Percentiles rank a stretch among this genome's conserved stretches.
Evolutionary conservation across 78 protist genomes (phyloP).

Genomic region (Dictyostelium discoideum): DNA sequence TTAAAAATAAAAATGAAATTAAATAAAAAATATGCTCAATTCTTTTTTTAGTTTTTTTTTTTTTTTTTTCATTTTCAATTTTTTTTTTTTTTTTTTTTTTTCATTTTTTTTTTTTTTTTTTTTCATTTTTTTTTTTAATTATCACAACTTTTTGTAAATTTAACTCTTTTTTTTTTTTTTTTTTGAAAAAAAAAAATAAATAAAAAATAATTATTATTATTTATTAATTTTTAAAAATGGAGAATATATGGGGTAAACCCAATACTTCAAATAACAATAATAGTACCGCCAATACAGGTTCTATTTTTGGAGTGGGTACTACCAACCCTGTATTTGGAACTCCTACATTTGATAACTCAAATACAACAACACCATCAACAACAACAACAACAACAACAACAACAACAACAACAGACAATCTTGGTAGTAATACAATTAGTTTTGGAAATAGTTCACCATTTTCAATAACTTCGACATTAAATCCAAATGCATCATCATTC

Average conservation of each 20-base stretch:
- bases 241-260: not conserved
- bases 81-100: no score
- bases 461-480: not conserved
- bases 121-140: no score
- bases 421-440: not conserved
- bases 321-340: not conserved
- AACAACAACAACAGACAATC: not conserved
- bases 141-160: no score
- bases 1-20: no score
- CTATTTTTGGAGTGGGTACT: not conserved
- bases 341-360: not conserved
- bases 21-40: no score
- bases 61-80: no score
- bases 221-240: not conserved
- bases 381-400: not conserved
- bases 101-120: no score
- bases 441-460: not conserved
- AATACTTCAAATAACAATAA: not conserved
- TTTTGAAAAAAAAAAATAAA: no score
- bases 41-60: no score
- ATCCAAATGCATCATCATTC: conserved; percentile 48
- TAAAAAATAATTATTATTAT: no score
- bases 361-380: not conserved
- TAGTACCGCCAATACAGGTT: not conserved
- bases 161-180: no score